A percentile compares a stretch with the other conserved stretches of the same genome.
phyloP scores from a whole-genome alignment of 768 basidiomycete genomes.

The Daedaleopsis sinensis region DNA sequence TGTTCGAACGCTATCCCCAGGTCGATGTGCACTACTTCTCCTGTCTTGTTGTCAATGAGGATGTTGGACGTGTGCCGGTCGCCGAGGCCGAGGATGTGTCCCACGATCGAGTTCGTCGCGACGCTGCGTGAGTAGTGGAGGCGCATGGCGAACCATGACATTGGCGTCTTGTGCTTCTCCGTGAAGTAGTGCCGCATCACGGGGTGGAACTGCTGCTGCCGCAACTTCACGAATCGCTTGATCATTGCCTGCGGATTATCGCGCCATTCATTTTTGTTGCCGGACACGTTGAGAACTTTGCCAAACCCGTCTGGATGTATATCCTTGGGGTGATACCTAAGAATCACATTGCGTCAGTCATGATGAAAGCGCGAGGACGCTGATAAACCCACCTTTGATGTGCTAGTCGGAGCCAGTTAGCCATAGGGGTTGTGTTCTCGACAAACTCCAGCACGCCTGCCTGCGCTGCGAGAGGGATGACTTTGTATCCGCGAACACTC shows the following conservation, averaged over 20 bases:
- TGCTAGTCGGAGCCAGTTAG: constrained; percentile 60
- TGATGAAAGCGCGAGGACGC: neutral
- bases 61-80: constrained; percentile 95
- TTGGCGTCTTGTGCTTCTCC: constrained; percentile 84
- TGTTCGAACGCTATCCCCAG: constrained; percentile 97
- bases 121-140: constrained; percentile 90
- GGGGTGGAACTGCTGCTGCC: constrained; percentile 59
- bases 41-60: constrained; percentile 77
- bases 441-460: constrained; percentile 94
- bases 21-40: constrained; percentile 95
- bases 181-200: constrained; percentile 96
- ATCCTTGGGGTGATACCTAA: constrained; percentile 72
- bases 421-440: constrained; percentile 68
- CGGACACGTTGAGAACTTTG: constrained; percentile 26
- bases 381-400: constrained; percentile 65
- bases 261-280: constrained; percentile 36
- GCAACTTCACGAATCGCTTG: constrained; percentile 28
- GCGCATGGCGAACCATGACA: constrained; percentile 90
- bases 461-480: constrained; percentile 79
- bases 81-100: constrained; percentile 89
- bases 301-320: constrained; percentile 37
- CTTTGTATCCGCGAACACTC: constrained; percentile 81
- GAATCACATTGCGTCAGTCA: neutral
- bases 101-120: constrained; percentile 92
- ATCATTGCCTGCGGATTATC: constrained; percentile 35